Evolutionary conservation across 768 basidiomycete species (phyloP).

Genomic region (Collybia sordida): DNA sequence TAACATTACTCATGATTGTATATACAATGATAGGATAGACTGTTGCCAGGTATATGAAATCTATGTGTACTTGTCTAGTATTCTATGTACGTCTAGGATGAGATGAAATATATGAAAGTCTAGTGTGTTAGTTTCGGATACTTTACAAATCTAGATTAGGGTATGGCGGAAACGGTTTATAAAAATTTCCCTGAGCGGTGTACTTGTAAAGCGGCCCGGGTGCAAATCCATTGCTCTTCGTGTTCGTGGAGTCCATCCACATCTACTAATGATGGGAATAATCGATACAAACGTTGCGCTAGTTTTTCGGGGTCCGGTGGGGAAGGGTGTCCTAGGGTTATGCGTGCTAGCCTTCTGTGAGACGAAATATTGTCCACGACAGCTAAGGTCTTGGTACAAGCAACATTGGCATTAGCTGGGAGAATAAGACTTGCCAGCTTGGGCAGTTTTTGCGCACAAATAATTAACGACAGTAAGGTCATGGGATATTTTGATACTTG

Average conservation of each 20-base stretch:
- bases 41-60: background rate
- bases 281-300: conserved; percentile 25
- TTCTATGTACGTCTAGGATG: background rate
- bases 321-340: conserved; percentile 33
- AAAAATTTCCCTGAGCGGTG: no score
- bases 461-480: conserved; percentile 25
- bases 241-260: conserved; percentile 34
- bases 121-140: conserved; percentile 4
- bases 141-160: conserved; percentile 4
- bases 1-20: no score
- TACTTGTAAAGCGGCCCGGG: conserved; percentile 7
- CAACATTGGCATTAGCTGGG: conserved; percentile 21
- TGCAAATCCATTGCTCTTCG: conserved; percentile 26
- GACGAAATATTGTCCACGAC: conserved; percentile 5
- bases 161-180: no score
- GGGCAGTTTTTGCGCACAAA: conserved; percentile 22
- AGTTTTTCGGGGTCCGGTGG: conserved; percentile 24
- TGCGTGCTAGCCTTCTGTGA: conserved; percentile 26
- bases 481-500: conserved; percentile 15
- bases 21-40: no score
- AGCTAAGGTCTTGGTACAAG: background rate
- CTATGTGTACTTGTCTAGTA: background rate
- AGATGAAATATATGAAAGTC: background rate
- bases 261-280: conserved; percentile 39
- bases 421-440: conserved; percentile 29